A percentile compares a stretch with the other conserved stretches of the same genome.
Conservation (phyloP, 306 rosid genomes). For the Rosa multiflora region DNA sequence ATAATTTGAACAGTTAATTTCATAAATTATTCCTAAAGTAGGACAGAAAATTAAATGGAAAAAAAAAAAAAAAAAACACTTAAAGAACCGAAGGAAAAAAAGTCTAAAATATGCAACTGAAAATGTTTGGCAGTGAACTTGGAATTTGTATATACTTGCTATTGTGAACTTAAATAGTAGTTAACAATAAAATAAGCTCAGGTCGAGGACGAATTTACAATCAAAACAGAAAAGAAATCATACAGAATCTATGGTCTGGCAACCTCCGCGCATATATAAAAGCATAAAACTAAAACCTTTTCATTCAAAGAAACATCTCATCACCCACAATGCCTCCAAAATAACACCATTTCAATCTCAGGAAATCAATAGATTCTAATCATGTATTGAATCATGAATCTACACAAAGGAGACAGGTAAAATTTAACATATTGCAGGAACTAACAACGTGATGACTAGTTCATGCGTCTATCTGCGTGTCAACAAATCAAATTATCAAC, state of each 20-base stretch:
- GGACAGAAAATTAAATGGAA: no score
- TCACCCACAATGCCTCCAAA: neutral
- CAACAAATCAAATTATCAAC: neutral
- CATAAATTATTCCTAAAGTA: no score
- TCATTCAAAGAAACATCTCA: neutral
- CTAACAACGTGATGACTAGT: neutral
- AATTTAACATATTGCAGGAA: slow-evolving; percentile 1
- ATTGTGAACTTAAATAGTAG: neutral
- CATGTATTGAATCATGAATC: neutral
- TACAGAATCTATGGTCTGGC: neutral
- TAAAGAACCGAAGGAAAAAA: no score
- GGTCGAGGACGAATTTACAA: neutral
- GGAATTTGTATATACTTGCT: neutral
- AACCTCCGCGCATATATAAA: neutral
- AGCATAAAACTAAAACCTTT: neutral
- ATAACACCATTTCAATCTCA: neutral
- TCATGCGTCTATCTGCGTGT: neutral
- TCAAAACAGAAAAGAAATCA: neutral
- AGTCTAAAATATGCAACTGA: neutral
- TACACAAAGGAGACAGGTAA: neutral
- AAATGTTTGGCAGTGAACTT: neutral
- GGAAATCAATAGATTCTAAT: neutral
- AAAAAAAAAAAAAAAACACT: no score
- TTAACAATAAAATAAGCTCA: neutral
- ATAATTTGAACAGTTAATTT: no score